phyloP scores from a whole-genome alignment of 805 yeast species.

The Wilhelminamyces savonicus region DNA sequence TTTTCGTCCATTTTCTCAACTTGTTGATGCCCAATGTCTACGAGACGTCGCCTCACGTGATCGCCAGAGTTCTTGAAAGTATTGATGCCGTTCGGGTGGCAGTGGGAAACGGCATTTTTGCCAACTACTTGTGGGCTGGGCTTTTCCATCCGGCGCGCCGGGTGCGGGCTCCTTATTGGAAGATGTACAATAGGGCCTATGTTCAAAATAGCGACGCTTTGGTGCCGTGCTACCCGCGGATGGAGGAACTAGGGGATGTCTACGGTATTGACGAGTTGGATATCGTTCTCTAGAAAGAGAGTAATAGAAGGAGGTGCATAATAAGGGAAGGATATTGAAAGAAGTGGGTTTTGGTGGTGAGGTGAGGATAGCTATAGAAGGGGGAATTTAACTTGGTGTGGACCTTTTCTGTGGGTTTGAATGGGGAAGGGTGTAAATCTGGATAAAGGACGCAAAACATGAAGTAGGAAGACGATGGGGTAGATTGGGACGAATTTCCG shows the following conservation, averaged over 20 bases:
- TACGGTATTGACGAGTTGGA: conserved; percentile 48
- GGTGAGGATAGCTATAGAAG: too few relatives aligned
- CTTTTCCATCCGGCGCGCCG: conserved; percentile 88
- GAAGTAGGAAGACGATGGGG: too few relatives aligned
- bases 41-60: conserved; percentile 96
- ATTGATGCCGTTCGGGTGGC: conserved; percentile 66
- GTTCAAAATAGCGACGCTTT: conserved; percentile 67
- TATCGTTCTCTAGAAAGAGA: conserved; percentile 20
- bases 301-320: background rate
- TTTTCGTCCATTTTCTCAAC: conserved; percentile 77
- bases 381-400: too few relatives aligned
- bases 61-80: conserved; percentile 72
- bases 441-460: too few relatives aligned
- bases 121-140: conserved; percentile 82
- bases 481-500: too few relatives aligned
- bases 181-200: conserved; percentile 68
- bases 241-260: conserved; percentile 34
- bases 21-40: conserved; percentile 81
- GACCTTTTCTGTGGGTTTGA: too few relatives aligned
- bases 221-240: conserved; percentile 74
- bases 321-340: background rate
- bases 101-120: conserved; percentile 67
- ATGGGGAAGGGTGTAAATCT: too few relatives aligned
- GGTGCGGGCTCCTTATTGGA: conserved; percentile 85
- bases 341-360: too few relatives aligned